Conservation (phyloP, 345 rosid genomes). For the Eucalyptus regnans region DNA sequence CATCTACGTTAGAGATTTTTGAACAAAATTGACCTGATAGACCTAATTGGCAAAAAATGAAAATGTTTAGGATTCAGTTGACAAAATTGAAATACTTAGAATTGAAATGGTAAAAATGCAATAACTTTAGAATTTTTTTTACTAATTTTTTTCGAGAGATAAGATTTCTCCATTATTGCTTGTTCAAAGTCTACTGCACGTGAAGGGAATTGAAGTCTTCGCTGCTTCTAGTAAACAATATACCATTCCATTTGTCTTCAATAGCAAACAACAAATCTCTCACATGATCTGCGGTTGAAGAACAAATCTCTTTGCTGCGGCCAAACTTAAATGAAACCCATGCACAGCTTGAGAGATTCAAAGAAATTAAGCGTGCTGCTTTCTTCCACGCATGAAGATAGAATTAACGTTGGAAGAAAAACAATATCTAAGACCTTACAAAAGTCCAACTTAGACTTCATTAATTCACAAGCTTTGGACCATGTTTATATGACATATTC, state of each 20-base stretch:
- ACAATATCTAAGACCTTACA: background rate
- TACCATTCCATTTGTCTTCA: background rate
- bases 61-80: no score
- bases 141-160: no score
- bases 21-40: no score
- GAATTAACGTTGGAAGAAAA: background rate
- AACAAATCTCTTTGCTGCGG: background rate
- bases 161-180: background rate
- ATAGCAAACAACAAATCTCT: background rate
- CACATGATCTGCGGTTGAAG: background rate
- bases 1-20: no score
- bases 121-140: no score
- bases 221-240: background rate
- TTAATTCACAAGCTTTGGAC: background rate
- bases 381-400: background rate
- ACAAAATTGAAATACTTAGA: no score
- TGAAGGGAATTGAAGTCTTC: background rate
- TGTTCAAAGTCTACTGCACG: background rate
- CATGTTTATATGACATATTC: fast-evolving
- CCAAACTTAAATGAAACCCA: background rate
- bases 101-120: no score
- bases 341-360: background rate
- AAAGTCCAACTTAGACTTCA: background rate
- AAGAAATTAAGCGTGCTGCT: background rate
- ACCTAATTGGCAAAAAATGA: no score